phyloP scores from a whole-genome alignment of 2,329 filamentous ascomycete genomes.

The Beauveria rudraprayagi region DNA sequence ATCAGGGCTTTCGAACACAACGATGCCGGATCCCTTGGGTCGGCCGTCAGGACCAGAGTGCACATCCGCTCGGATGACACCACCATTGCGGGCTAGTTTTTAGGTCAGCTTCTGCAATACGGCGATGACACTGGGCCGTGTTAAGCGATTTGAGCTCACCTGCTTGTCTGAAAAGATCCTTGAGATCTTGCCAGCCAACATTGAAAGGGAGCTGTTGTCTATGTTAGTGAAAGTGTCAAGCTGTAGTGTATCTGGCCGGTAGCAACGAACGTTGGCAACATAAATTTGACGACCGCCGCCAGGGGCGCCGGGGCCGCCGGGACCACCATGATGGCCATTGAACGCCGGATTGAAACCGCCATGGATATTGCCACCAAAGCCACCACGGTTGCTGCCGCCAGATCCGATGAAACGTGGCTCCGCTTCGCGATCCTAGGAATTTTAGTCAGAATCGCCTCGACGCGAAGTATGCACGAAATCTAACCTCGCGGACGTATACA shows the following conservation, averaged over 20 bases:
- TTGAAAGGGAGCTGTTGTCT: constrained; percentile 78
- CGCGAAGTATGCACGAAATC: neutral
- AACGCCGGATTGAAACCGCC: constrained; percentile 51
- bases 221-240: constrained; percentile 8
- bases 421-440: constrained; percentile 79
- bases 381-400: constrained; percentile 51
- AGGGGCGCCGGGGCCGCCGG: constrained; percentile 38
- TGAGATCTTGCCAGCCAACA: constrained; percentile 97
- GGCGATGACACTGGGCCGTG: neutral
- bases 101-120: neutral
- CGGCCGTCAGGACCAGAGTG: constrained; percentile 85
- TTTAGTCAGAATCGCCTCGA: constrained; percentile 9
- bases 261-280: constrained; percentile 85
- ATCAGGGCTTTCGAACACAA: constrained; percentile 89
- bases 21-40: constrained; percentile 93
- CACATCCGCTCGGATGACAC: constrained; percentile 90
- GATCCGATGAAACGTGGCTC: constrained; percentile 91
- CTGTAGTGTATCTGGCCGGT: constrained; percentile 13
- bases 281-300: constrained; percentile 85
- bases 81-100: constrained; percentile 50
- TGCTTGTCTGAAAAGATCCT: constrained; percentile 97
- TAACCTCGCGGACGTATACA: constrained; percentile 95
- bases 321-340: constrained; percentile 35
- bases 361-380: constrained; percentile 33
- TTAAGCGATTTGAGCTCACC: constrained; percentile 53